phyloP scores from a whole-genome alignment of 2,329 filamentous ascomycete species.

The Ampelomyces quisqualis region DNA sequence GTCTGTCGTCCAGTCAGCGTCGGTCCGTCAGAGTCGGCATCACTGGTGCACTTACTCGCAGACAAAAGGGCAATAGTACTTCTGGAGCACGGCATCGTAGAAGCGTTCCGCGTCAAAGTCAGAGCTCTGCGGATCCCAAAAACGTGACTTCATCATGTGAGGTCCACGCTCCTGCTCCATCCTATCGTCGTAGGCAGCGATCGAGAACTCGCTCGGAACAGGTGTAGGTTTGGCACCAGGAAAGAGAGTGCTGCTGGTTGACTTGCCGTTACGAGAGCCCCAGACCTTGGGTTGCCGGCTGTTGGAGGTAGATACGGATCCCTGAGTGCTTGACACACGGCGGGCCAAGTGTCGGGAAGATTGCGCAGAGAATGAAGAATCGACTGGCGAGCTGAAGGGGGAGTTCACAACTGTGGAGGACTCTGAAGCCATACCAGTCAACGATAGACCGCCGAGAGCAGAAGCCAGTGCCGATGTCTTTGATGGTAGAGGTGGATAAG shows the following conservation, averaged over 20 bases:
- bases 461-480: too few species aligned
- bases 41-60: slow-evolving; percentile 52
- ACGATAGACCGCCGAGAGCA: slow-evolving; percentile 16
- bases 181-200: slow-evolving; percentile 29
- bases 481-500: slow-evolving; percentile 26
- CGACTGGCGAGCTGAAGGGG: not conserved
- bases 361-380: not conserved
- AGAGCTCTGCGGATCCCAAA: slow-evolving; percentile 53
- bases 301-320: slow-evolving; percentile 4
- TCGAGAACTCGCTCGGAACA: slow-evolving; percentile 30
- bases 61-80: slow-evolving; percentile 57
- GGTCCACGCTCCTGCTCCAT: slow-evolving; percentile 31
- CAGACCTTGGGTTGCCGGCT: slow-evolving; percentile 23
- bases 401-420: slow-evolving; percentile 10
- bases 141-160: slow-evolving; percentile 45
- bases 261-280: slow-evolving; percentile 23
- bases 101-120: slow-evolving; percentile 55
- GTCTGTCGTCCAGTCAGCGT: slow-evolving; percentile 17
- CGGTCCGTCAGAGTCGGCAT: not conserved
- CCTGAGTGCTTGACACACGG: not conserved
- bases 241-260: slow-evolving; percentile 38
- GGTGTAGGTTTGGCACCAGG: slow-evolving; percentile 36
- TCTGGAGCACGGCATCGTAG: slow-evolving; percentile 45
- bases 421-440: slow-evolving; percentile 15
- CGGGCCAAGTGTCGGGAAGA: slow-evolving; percentile 2